These are phyloP conservation scores for Sarocladium kiliense DNA, from an alignment of 2,329 filamentous ascomycete genomes.

Conservation along the genomic window DNA sequence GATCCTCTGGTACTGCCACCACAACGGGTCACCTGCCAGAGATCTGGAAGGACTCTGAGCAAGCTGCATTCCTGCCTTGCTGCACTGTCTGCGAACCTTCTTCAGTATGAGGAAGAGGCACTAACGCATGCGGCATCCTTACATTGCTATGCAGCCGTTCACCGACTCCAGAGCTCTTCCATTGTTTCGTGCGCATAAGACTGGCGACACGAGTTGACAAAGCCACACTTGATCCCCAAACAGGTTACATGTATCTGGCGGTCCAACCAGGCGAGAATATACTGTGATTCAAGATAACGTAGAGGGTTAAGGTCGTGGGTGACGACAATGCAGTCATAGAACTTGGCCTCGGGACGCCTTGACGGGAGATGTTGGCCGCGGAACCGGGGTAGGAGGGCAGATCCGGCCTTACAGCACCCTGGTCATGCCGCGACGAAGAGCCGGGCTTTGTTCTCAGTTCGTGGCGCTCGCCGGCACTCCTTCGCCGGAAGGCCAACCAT, in stretches of 20 bases:
- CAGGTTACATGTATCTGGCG: not conserved
- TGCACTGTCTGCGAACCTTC: not conserved
- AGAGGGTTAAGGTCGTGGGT: not conserved
- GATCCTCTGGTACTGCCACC: not conserved
- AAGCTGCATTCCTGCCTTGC: not conserved
- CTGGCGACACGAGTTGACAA: not conserved
- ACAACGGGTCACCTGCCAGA: constrained; percentile 1
- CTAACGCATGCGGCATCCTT: constrained; percentile 2
- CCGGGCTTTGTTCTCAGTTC: constrained; percentile 6
- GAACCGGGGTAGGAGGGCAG: constrained; percentile 1
- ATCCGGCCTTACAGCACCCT: not conserved
- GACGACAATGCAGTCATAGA: not conserved
- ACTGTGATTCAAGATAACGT: not conserved
- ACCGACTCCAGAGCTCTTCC: not conserved
- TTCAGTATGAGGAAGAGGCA: not conserved
- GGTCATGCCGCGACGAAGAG: constrained; percentile 6
- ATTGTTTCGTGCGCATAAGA: not conserved
- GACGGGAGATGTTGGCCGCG: constrained; percentile 5
- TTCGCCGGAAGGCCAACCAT: not conserved
- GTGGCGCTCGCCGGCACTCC: constrained; percentile 4
- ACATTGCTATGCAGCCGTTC: not conserved
- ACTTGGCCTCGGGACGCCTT: not conserved
- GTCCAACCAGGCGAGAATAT: not conserved
- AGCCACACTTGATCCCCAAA: not conserved
- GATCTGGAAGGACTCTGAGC: not conserved